phyloP scores from a whole-genome alignment of 805 yeast species.

The Ogataea polymorpha region DNA sequence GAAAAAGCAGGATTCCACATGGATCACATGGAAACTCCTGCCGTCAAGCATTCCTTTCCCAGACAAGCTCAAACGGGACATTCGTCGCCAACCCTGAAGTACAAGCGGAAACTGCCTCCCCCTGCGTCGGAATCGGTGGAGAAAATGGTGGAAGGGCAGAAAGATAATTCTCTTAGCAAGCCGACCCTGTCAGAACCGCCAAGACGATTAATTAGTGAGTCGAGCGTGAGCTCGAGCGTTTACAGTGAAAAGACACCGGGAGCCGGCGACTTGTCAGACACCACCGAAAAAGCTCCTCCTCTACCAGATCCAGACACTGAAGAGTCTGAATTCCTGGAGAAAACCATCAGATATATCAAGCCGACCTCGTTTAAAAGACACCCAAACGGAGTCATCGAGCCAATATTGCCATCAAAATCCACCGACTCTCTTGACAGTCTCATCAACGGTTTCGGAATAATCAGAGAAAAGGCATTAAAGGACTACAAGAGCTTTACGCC shows the following conservation, averaged over 20 bases:
- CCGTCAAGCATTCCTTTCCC: background rate
- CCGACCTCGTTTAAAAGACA: conserved; percentile 20
- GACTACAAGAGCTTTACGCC: conserved; percentile 44
- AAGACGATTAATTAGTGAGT: conserved; percentile 11
- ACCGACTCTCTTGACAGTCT: conserved; percentile 25
- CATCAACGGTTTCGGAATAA: conserved; percentile 27
- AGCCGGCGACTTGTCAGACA: background rate
- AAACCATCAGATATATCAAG: conserved; percentile 9
- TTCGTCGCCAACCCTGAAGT: conserved; percentile 7
- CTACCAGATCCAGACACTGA: conserved; percentile 5
- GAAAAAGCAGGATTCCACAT: conserved; percentile 35
- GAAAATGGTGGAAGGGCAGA: background rate
- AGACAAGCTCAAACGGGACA: background rate
- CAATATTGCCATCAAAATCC: conserved; percentile 30
- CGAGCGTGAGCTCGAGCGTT: conserved; percentile 17
- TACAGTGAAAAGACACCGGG: conserved; percentile 13
- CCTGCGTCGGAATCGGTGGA: conserved; percentile 17
- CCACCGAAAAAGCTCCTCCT: conserved; percentile 1
- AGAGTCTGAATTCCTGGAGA: conserved; percentile 2
- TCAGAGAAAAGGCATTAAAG: conserved; percentile 32
- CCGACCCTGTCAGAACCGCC: conserved; percentile 1
- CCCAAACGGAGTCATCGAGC: conserved; percentile 28
- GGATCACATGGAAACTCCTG: conserved; percentile 23
- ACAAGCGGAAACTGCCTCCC: conserved; percentile 27
- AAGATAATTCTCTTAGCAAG: background rate